Evolutionary conservation across 805 yeast species (phyloP).

Genomic region (Candida oleophila): DNA sequence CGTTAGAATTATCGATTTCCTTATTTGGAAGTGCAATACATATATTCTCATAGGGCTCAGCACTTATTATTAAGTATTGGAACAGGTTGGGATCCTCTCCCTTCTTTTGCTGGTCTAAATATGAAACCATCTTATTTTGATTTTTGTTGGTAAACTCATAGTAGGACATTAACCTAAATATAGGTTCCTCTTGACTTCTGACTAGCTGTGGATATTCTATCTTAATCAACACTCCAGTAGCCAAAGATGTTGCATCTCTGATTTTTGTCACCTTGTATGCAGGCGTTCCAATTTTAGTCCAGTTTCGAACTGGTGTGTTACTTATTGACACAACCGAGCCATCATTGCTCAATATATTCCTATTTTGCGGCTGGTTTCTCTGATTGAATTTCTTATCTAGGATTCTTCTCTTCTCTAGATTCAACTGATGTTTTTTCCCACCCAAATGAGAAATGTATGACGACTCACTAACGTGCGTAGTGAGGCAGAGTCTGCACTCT

Average conservation of each 20-base stretch:
- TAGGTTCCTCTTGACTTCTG: constrained; percentile 49
- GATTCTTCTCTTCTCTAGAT: constrained; percentile 57
- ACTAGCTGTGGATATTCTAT: constrained; percentile 52
- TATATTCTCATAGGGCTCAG: constrained; percentile 85
- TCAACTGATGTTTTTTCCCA: constrained; percentile 79
- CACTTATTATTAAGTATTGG: constrained; percentile 79
- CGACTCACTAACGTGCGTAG: constrained; percentile 77
- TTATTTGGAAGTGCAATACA: constrained; percentile 72
- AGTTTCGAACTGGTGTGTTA: constrained; percentile 44
- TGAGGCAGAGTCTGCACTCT: constrained; percentile 82
- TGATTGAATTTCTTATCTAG: constrained; percentile 33
- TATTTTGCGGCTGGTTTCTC: constrained; percentile 14
- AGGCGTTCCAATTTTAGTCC: constrained; percentile 72
- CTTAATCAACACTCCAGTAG: constrained; percentile 65
- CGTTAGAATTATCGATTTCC: constrained; percentile 38
- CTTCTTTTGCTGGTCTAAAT: constrained; percentile 16
- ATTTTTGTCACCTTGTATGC: constrained; percentile 66
- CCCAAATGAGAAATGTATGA: constrained; percentile 82
- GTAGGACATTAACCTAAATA: constrained; percentile 73
- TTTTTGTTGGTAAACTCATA: constrained; percentile 56
- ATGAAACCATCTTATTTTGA: constrained; percentile 31
- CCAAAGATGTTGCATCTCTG: constrained; percentile 56
- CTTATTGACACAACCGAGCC: constrained; percentile 26
- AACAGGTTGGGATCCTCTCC: constrained; percentile 34
- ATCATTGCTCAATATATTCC: constrained; percentile 10